These are phyloP conservation scores for Mortierella sp. DNA, from an alignment of 371 early-diverging fungal genomes.

Conservation along the genomic window DNA sequence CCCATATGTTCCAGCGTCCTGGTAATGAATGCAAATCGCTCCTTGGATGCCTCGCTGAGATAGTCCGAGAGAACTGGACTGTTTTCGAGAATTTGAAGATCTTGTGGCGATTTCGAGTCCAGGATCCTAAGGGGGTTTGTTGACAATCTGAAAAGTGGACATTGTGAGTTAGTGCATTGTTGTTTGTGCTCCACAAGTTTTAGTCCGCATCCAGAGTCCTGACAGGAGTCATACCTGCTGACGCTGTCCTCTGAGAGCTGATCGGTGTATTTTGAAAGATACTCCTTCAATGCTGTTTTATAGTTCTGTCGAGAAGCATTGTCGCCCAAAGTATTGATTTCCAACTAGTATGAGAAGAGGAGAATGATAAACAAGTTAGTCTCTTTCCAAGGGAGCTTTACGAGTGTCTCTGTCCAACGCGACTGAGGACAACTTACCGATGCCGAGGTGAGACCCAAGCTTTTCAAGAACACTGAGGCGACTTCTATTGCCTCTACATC, in stretches of 20 bases:
- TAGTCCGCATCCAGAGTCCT: background rate
- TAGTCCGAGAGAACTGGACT: constrained; percentile 62
- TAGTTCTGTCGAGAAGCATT: constrained; percentile 61
- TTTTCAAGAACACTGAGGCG: constrained; percentile 62
- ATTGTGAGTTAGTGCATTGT: background rate
- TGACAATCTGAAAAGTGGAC: constrained; percentile 45
- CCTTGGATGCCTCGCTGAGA: constrained; percentile 44
- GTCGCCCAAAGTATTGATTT: constrained; percentile 73
- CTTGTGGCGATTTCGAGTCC: constrained; percentile 71
- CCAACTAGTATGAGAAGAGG: constrained; percentile 37
- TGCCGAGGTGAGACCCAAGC: constrained; percentile 44
- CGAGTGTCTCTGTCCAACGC: too few species aligned
- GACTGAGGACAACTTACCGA: constrained; percentile 17
- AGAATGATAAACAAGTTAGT: background rate
- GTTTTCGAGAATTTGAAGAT: constrained; percentile 49
- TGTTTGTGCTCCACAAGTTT: background rate
- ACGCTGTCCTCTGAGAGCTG: constrained; percentile 65
- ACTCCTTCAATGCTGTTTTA: constrained; percentile 58
- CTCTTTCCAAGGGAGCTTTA: background rate
- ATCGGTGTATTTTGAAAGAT: constrained; percentile 50
- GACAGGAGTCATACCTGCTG: constrained; percentile 39
- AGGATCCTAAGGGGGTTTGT: constrained; percentile 73
- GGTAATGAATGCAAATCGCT: constrained; percentile 62
- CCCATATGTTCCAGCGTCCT: constrained; percentile 52
- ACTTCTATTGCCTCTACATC: constrained; percentile 72